phyloP scores from a whole-genome alignment of 768 basidiomycete species.

The Austroboletus eburneus region DNA sequence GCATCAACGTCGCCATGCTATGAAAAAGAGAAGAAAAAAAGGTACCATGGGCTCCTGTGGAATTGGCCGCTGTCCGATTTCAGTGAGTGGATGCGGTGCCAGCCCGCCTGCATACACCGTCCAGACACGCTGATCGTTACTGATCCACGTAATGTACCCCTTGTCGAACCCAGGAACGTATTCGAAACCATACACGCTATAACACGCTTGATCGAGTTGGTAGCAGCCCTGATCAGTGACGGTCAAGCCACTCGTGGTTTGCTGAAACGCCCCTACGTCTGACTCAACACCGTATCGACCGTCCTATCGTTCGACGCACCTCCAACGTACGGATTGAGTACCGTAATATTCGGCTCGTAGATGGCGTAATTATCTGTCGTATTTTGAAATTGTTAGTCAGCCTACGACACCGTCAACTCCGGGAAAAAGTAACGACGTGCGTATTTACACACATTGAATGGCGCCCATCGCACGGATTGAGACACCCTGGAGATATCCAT shows the following conservation, averaged over 20 bases:
- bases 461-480: conserved; percentile 48
- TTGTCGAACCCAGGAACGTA: conserved; percentile 47
- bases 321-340: conserved; percentile 43
- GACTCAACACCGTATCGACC: conserved; percentile 4
- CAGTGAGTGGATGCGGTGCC: conserved; percentile 44
- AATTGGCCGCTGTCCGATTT: conserved; percentile 55
- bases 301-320: conserved; percentile 21
- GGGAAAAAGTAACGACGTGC: background rate
- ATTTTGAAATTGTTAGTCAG: conserved; percentile 42
- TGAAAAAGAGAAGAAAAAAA: background rate
- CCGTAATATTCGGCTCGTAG: conserved; percentile 33
- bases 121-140: conserved; percentile 51
- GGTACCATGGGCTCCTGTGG: conserved; percentile 66
- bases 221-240: conserved; percentile 44
- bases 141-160: conserved; percentile 70
- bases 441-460: conserved; percentile 29
- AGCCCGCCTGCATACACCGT: conserved; percentile 48
- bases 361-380: conserved; percentile 33
- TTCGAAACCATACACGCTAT: conserved; percentile 51
- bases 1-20: conserved; percentile 69
- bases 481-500: conserved; percentile 37
- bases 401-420: conserved; percentile 23
- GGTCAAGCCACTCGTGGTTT: conserved; percentile 36
- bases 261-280: conserved; percentile 33
- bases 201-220: conserved; percentile 36